A percentile compares a stretch with the other conserved stretches of the same genome.
Evolutionary conservation across 345 rosid genomes (phyloP).

Genomic region (Lumnitzera racemosa): DNA sequence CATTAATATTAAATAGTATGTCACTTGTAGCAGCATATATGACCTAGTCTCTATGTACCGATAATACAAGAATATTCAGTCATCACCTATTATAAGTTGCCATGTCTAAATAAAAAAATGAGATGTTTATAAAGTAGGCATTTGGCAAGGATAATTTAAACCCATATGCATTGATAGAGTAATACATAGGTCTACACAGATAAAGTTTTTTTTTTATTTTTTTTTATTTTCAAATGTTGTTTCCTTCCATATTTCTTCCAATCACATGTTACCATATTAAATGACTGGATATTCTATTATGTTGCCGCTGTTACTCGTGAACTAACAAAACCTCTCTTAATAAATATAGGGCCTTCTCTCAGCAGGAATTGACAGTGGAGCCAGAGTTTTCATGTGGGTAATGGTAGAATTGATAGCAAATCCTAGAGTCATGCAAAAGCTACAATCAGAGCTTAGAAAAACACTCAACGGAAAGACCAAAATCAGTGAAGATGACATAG

Average conservation of each 20-base stretch:
- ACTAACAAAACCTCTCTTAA: background rate
- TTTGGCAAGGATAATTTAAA: no score
- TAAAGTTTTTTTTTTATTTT: no score
- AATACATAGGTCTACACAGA: no score
- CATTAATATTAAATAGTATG: no score
- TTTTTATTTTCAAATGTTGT: no score
- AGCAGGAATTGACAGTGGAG: constrained; percentile 8
- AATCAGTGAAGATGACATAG: constrained; percentile 1
- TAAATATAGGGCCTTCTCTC: constrained; percentile 4
- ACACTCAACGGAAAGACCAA: constrained; percentile 1
- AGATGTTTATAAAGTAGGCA: no score
- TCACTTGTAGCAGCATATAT: background rate
- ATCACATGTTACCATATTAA: no score
- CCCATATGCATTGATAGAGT: no score
- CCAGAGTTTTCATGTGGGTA: constrained; percentile 9
- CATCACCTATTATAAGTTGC: background rate
- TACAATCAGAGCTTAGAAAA: constrained; percentile 13
- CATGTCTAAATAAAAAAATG: background rate
- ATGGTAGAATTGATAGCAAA: constrained; percentile 19
- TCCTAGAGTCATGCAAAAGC: constrained; percentile 14
- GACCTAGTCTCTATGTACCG: background rate
- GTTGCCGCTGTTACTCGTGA: no score
- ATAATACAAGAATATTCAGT: background rate
- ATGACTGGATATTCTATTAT: no score
- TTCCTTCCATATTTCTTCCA: no score